phyloP scores from a whole-genome alignment of 2,329 filamentous ascomycete genomes.

The Sphaerulina musiva region DNA sequence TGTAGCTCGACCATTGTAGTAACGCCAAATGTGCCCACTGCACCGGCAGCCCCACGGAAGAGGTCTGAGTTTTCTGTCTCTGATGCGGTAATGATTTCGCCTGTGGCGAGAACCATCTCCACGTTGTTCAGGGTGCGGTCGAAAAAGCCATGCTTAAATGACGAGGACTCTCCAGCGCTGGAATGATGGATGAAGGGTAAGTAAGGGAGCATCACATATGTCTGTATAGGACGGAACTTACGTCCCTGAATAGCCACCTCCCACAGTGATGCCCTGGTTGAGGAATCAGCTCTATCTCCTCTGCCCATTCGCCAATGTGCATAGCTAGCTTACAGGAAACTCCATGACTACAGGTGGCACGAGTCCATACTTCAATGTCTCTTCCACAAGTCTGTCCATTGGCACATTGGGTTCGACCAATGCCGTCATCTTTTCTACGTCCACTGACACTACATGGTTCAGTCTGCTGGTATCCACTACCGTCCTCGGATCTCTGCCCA shows the following conservation, averaged over 20 bases:
- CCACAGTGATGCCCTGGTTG: slow-evolving; percentile 55
- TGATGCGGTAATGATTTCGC: slow-evolving; percentile 51
- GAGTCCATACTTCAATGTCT: slow-evolving; percentile 50
- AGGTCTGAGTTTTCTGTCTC: slow-evolving; percentile 51
- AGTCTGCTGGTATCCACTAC: slow-evolving; percentile 62
- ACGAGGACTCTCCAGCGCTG: slow-evolving; percentile 58
- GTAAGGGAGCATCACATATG: background rate
- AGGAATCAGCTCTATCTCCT: background rate
- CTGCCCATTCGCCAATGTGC: background rate
- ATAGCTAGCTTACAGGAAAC: slow-evolving; percentile 47
- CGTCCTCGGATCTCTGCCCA: slow-evolving; percentile 30
- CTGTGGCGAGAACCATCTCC: slow-evolving; percentile 60
- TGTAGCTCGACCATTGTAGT: slow-evolving; percentile 52
- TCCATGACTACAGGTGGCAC: slow-evolving; percentile 64
- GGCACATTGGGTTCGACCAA: slow-evolving; percentile 65
- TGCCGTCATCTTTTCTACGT: slow-evolving; percentile 49
- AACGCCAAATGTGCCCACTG: slow-evolving; percentile 61
- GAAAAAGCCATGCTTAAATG: slow-evolving; percentile 62
- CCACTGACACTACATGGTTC: slow-evolving; percentile 55
- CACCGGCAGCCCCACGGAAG: slow-evolving; percentile 59
- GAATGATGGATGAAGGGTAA: background rate
- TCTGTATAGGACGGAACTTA: background rate
- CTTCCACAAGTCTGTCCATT: slow-evolving; percentile 58
- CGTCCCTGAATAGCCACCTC: slow-evolving; percentile 61
- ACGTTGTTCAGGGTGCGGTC: slow-evolving; percentile 55